Base-by-base conservation (phyloP, 495 filamentous ascomycete species). In the Penicillium canariense region DNA sequence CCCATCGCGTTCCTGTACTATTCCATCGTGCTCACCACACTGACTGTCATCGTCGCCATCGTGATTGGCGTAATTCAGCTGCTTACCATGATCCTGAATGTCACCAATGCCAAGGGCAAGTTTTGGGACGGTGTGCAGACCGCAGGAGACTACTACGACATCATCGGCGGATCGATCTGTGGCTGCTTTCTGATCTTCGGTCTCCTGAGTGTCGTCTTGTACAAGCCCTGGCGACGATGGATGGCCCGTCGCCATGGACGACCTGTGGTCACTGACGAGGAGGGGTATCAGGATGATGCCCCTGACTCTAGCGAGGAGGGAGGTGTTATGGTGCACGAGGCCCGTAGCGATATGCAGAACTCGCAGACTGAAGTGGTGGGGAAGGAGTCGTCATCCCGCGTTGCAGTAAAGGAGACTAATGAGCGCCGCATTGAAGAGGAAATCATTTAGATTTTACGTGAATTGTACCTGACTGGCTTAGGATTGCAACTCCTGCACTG, bases 1-100 rank as follows among this genome's bases (percentile, higher is more conserved):
- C 78, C 79, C 0, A 85, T 97, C 35, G 91, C 92, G 12, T 89
- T 96, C 48, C 68, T 96, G 10, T 97, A 97, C 73, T 97, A 96
- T 76, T 94, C 89, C 12, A 93, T 96, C 62, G 88, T 96, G 2
- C 75, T 97, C 15, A 96, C 90, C 0, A 80, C 80, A 1, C 79
- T 96, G 52, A 96, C 93, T 1, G 87, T 97, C n/a, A 68, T 90
- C 10, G 92, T 97, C 11, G 89, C 93, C 18, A 77, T 88, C 7
- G 81, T 89, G 20, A 95, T 97, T 62, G 92, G 93, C 32, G 72
- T 87, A 7, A 87, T 97, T 40, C 93, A 97, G 69, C 63, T 96
- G 1, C 72, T 97, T 25, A 89, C 81, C 25, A 74, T 97, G 25
- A 80, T 91, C 1, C 65, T 88, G 27, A 86, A 89, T 66, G 84